These are phyloP conservation scores for Calonectria honghensis DNA, from an alignment of 2,329 filamentous ascomycete genomes.

Conservation along the genomic window DNA sequence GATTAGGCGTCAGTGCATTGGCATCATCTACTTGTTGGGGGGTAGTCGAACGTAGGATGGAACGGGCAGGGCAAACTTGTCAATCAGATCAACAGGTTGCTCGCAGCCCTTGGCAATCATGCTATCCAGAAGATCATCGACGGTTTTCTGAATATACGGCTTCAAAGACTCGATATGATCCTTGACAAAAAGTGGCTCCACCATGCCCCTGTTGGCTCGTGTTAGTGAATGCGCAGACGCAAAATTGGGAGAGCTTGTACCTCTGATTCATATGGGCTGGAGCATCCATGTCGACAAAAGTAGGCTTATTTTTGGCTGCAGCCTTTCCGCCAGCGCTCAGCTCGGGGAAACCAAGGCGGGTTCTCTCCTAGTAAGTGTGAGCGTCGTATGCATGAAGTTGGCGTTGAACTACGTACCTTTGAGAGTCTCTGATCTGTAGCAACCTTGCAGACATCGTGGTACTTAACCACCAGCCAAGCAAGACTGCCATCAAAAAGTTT, in stretches of 20 bases:
- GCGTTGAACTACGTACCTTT: conserved; percentile 58
- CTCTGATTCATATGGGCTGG: conserved; percentile 68
- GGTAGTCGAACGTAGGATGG: conserved; percentile 64
- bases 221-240: background rate
- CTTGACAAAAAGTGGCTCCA: conserved; percentile 64
- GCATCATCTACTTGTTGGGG: background rate
- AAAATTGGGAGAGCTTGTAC: conserved; percentile 45
- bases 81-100: conserved; percentile 66
- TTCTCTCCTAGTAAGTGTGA: conserved; percentile 58
- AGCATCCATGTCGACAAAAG: conserved; percentile 71
- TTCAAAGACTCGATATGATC: conserved; percentile 62
- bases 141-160: conserved; percentile 68
- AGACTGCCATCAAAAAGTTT: conserved; percentile 67
- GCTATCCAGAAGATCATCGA: conserved; percentile 64
- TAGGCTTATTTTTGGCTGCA: conserved; percentile 69
- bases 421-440: conserved; percentile 67
- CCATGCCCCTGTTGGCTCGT: conserved; percentile 62
- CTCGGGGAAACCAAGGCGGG: conserved; percentile 67
- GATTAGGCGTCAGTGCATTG: conserved; percentile 31
- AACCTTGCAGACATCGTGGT: conserved; percentile 67
- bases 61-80: conserved; percentile 68
- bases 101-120: conserved; percentile 61
- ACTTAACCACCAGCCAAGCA: conserved; percentile 69
- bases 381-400: background rate
- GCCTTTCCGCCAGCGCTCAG: conserved; percentile 67